Percentiles rank a stretch among this genome's conserved stretches.
phyloP scores from a whole-genome alignment of 768 basidiomycete species.

The Sarcodon aspratus region DNA sequence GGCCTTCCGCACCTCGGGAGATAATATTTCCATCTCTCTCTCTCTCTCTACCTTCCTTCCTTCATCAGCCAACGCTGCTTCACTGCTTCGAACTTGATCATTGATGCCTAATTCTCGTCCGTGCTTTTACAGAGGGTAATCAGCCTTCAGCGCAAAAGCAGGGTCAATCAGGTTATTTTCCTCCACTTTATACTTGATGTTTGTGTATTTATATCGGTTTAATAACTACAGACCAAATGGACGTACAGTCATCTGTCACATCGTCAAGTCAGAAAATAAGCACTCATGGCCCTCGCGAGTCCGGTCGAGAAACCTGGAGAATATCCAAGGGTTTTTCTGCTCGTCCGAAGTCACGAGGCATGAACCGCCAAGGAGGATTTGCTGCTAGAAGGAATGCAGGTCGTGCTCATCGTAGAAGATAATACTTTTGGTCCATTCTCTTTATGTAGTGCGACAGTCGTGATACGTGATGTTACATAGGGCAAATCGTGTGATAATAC shows the following conservation, averaged over 20 bases:
- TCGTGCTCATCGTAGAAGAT: slow-evolving; percentile 60
- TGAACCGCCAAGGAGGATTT: slow-evolving; percentile 58
- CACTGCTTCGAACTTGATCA: no score
- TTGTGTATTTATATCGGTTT: neutral
- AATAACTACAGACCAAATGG: slow-evolving; percentile 34
- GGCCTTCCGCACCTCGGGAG: no score
- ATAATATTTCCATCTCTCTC: no score
- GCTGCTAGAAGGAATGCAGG: slow-evolving; percentile 59
- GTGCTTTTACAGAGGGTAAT: neutral
- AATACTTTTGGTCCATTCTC: neutral
- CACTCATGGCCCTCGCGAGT: slow-evolving; percentile 71
- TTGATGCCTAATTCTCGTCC: neutral
- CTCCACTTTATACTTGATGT: neutral
- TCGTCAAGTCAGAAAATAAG: slow-evolving; percentile 37
- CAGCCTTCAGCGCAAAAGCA: neutral
- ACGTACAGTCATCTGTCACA: slow-evolving; percentile 29
- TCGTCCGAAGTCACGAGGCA: slow-evolving; percentile 34
- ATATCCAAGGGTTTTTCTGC: slow-evolving; percentile 62
- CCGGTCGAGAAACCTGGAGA: slow-evolving; percentile 76
- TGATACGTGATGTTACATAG: no score
- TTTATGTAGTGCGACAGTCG: neutral
- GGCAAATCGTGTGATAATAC: no score
- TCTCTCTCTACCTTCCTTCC: no score
- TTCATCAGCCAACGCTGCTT: no score
- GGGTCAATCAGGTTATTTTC: neutral